Evolutionary conservation across 2,329 filamentous ascomycete species (phyloP), one percentile per base, ranked within the genome.

Genomic region (Cladobotryum mycophilum): DNA sequence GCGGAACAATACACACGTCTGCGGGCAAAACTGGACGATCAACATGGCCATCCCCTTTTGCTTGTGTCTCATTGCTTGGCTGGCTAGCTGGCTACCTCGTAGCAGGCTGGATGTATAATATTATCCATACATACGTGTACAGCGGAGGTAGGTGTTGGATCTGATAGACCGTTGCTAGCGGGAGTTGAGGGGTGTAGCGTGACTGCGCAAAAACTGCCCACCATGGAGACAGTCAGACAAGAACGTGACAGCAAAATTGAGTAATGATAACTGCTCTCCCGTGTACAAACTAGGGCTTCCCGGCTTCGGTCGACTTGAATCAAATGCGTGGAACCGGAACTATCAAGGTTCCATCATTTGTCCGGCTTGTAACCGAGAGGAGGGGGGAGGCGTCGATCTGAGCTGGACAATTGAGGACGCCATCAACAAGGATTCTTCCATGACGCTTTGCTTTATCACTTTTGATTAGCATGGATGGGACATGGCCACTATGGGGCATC

Each of bases 171-270:
- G 40, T 45, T 14, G 49, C 11, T 40, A 34, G 45, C 14, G 49
- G 45, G 41, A 48, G 45, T 4, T 36, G 30, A 52, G 44, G 49
- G 20, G 49, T 52, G 49, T 52, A 52, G 49, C 45, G 49, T 52
- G 49, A 52, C 45, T 40, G 41, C 14, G 41, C 49, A 52, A 52
- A 41, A 36, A 20, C 40, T 30, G 43, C 44, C 25, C 25, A 30
- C 25, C 25, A 2, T 30, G 25, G 25, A 30, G 25, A 41, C 49
- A 22, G 37, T 47, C 44, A 25, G 14, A 33, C 44, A 43, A 43
- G 34, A 38, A 35, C 15, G 35, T 15, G 22, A 17, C 18, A 22
- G 44, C 40, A 34, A 40, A 34, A 47, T 51, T 51, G 22, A 51
- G 49, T 51, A 51, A 51, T 51, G 22, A 15, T 40, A 47, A 51